These are phyloP conservation scores for Sporothrix dimorphospora DNA, from an alignment of 2,329 filamentous ascomycete genomes.

Conservation along the genomic window DNA sequence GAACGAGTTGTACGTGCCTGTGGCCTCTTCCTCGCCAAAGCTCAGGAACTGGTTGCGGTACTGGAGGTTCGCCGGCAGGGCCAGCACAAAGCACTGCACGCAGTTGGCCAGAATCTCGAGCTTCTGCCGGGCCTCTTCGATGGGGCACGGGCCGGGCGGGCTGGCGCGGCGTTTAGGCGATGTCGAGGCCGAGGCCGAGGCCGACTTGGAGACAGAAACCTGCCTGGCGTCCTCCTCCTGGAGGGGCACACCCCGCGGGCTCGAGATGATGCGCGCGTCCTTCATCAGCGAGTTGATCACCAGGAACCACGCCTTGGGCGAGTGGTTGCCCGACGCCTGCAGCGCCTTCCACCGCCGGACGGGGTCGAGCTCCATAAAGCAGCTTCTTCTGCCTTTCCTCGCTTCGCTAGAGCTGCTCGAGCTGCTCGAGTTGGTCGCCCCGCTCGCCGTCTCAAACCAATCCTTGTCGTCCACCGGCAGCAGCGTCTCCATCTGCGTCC, in stretches of 20 bases:
- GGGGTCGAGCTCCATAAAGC: conserved; percentile 19
- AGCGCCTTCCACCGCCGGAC: conserved; percentile 22
- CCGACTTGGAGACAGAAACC: no score
- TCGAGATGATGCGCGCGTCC: conserved; percentile 26
- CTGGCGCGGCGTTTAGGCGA: background rate
- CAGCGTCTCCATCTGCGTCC: conserved; percentile 25
- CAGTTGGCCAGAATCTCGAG: conserved; percentile 25
- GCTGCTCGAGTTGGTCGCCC: background rate
- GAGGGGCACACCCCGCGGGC: conserved; percentile 18
- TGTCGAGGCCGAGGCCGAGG: background rate
- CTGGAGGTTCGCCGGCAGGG: conserved; percentile 7
- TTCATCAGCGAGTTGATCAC: conserved; percentile 28
- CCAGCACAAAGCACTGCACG: conserved; percentile 23
- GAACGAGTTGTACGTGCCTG: background rate
- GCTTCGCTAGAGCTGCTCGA: background rate
- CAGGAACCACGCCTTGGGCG: conserved; percentile 23
- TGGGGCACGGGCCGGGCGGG: background rate
- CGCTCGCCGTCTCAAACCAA: conserved; percentile 14
- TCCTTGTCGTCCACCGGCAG: conserved; percentile 22
- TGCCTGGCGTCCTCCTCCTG: no score
- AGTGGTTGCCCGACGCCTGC: conserved; percentile 22
- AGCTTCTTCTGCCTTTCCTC: background rate
- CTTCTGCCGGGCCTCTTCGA: conserved; percentile 21
- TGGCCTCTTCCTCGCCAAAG: background rate
- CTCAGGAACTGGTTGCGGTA: conserved; percentile 26